Evolutionary conservation across 2,329 filamentous ascomycete species (phyloP).

Genomic region (Cladobotryum protrusum): DNA sequence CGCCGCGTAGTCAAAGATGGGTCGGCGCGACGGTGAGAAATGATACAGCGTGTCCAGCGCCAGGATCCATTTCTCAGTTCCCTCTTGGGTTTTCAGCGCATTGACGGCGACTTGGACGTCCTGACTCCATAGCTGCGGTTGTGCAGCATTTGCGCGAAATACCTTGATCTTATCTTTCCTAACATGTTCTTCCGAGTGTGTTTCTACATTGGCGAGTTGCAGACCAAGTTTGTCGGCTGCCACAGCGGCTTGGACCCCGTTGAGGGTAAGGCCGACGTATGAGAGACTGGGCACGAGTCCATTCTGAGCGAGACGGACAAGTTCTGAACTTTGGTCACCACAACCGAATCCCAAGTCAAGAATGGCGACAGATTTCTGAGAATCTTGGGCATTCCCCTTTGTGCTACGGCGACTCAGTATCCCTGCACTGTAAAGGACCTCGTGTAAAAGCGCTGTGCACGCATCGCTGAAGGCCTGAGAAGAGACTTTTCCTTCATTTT

Average conservation of each 20-base stretch:
- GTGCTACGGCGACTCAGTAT: slow-evolving; percentile 22
- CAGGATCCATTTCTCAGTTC: slow-evolving; percentile 41
- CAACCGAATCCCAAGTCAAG: slow-evolving; percentile 55
- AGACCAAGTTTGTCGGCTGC: slow-evolving; percentile 25
- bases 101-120: slow-evolving; percentile 17
- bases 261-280: slow-evolving; percentile 50
- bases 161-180: slow-evolving; percentile 26
- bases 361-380: slow-evolving; percentile 24
- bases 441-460: slow-evolving; percentile 40
- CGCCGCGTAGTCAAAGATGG: slow-evolving; percentile 37
- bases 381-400: not conserved
- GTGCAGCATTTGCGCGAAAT: slow-evolving; percentile 44
- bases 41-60: slow-evolving; percentile 53
- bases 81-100: not conserved
- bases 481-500: slow-evolving; percentile 20
- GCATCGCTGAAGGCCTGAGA: slow-evolving; percentile 38
- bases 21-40: slow-evolving; percentile 45
- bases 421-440: slow-evolving; percentile 39
- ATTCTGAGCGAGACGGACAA: slow-evolving; percentile 21
- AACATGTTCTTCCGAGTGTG: not conserved
- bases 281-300: slow-evolving; percentile 24
- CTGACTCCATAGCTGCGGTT: slow-evolving; percentile 36
- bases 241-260: slow-evolving; percentile 36
- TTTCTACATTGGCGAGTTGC: slow-evolving; percentile 14
- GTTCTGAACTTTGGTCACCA: slow-evolving; percentile 48